These are phyloP conservation scores for Exophiala phaeomuriformis DNA, from an alignment of 2,329 filamentous ascomycete genomes.

Conservation along the genomic window DNA sequence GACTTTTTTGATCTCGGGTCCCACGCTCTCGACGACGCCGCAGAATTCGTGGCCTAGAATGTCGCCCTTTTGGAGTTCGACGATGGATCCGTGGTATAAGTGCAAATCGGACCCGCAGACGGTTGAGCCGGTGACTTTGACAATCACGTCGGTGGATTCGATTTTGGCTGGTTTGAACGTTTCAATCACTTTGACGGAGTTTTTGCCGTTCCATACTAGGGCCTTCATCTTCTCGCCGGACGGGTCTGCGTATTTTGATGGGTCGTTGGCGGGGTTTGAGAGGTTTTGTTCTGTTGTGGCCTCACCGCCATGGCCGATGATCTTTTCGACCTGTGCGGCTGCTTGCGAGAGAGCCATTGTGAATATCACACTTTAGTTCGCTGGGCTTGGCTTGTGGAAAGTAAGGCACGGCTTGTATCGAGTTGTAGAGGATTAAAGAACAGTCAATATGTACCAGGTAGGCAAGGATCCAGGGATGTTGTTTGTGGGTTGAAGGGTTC, in stretches of 20 bases:
- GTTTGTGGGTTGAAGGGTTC: neutral
- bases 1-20: constrained; percentile 48
- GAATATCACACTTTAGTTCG: too few relatives aligned
- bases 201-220: constrained; percentile 74
- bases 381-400: neutral
- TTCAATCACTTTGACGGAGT: constrained; percentile 65
- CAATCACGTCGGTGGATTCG: constrained; percentile 68
- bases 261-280: constrained; percentile 54
- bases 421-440: neutral
- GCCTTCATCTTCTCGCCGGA: constrained; percentile 65
- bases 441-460: neutral
- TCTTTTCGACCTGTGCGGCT: constrained; percentile 60
- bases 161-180: constrained; percentile 64
- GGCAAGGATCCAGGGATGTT: neutral
- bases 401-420: neutral
- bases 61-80: constrained; percentile 57
- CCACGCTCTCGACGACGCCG: constrained; percentile 48
- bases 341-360: constrained; percentile 57
- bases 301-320: constrained; percentile 60
- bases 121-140: constrained; percentile 64
- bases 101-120: constrained; percentile 57
- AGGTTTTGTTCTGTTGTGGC: constrained; percentile 62
- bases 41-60: constrained; percentile 58
- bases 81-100: constrained; percentile 43
- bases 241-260: constrained; percentile 45